Evolutionary conservation across 176 grass and related monocot species (phyloP).

Genomic region (Paspalum vaginatum): DNA sequence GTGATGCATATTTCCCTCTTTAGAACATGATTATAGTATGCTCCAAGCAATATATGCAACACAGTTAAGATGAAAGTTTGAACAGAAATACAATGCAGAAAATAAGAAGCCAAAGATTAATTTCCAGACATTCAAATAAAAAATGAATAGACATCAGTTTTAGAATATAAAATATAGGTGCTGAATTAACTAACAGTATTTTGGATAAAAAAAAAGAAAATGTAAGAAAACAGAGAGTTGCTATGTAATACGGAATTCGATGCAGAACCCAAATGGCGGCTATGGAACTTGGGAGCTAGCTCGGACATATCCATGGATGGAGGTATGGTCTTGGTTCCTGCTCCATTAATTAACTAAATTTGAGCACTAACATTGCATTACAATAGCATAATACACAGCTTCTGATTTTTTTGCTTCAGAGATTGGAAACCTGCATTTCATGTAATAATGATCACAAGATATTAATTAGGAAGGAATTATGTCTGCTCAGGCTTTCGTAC

Average conservation of each 20-base stretch:
- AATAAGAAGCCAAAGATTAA: not conserved
- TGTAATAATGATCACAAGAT: not conserved
- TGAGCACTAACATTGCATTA: not conserved
- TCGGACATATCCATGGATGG: slow-evolving; percentile 73
- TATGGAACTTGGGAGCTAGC: slow-evolving; percentile 73
- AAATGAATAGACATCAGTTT: not conserved
- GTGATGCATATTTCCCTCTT: not conserved
- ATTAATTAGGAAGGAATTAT: slow-evolving; percentile 10
- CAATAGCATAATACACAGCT: slow-evolving; percentile 10
- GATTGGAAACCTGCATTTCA: not conserved
- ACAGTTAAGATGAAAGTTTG: slow-evolving; percentile 5
- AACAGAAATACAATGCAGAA: not conserved
- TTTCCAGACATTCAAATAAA: slow-evolving; percentile 4
- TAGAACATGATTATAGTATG: not conserved
- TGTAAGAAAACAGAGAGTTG: not conserved
- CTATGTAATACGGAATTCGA: slow-evolving; percentile 13
- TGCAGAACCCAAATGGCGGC: slow-evolving; percentile 75
- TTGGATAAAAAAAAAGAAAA: not conserved
- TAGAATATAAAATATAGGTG: not conserved
- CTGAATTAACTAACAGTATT: slow-evolving; percentile 6
- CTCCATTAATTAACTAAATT: slow-evolving; percentile 13
- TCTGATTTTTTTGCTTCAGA: not conserved
- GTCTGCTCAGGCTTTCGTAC: not conserved
- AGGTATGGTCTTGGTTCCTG: slow-evolving; percentile 43
- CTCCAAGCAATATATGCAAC: not conserved